Evolutionary conservation across 495 filamentous ascomycete species (phyloP).

Genomic region (Podospora appendiculata): DNA sequence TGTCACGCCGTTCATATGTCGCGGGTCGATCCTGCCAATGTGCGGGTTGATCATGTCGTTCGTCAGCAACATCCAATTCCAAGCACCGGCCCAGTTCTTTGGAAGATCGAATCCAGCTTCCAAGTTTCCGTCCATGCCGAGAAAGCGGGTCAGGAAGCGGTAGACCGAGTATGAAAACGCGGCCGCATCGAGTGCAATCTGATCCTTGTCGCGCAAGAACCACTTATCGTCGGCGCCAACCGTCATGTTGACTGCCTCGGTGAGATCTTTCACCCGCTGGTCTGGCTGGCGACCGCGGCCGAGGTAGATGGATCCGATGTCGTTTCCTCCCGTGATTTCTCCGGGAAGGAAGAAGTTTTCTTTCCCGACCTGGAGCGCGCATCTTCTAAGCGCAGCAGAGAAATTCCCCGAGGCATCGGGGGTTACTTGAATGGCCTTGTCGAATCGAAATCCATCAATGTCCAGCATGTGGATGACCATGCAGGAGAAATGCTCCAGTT

Average conservation of each 20-base stretch:
- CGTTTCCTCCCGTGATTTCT: slow-evolving; percentile 58
- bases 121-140: slow-evolving; percentile 57
- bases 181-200: slow-evolving; percentile 52
- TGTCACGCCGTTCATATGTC: slow-evolving; percentile 62
- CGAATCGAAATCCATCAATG: slow-evolving; percentile 61
- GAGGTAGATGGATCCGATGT: slow-evolving; percentile 56
- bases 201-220: slow-evolving; percentile 45
- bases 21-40: slow-evolving; percentile 59
- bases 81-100: slow-evolving; percentile 52
- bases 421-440: slow-evolving; percentile 58
- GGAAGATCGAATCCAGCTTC: slow-evolving; percentile 52
- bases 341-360: slow-evolving; percentile 59
- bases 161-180: slow-evolving; percentile 70
- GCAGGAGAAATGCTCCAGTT: slow-evolving; percentile 59
- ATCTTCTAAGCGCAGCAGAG: slow-evolving; percentile 43
- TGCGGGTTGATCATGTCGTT: slow-evolving; percentile 62
- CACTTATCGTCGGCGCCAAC: slow-evolving; percentile 37
- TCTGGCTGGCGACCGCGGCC: slow-evolving; percentile 56
- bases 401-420: slow-evolving; percentile 56
- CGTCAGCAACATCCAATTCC: slow-evolving; percentile 52
- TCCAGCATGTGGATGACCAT: slow-evolving; percentile 56
- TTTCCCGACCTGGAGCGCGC: slow-evolving; percentile 50
- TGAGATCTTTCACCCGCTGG: slow-evolving; percentile 39
- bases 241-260: slow-evolving; percentile 22
- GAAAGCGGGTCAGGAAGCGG: slow-evolving; percentile 55